phyloP scores from a whole-genome alignment of 2,329 filamentous ascomycete species.

The Chaetomiaceae sp. region DNA sequence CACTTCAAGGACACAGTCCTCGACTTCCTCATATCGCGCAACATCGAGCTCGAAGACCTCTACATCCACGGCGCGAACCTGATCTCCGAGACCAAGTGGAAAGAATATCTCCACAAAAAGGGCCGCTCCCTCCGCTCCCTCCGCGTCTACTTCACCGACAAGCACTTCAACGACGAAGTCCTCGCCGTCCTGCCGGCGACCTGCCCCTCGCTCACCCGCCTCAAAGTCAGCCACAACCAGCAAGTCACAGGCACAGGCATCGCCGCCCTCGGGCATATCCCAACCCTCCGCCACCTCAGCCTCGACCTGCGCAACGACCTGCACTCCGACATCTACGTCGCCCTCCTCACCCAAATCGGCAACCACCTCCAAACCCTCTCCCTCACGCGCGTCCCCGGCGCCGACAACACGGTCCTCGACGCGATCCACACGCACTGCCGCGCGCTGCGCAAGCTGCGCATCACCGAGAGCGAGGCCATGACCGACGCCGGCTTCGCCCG shows the following conservation, averaged over 20 bases:
- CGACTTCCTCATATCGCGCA: conserved; percentile 71
- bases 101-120: conserved; percentile 59
- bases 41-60: conserved; percentile 63
- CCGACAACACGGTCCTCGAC: conserved; percentile 65
- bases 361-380: conserved; percentile 69
- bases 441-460: conserved; percentile 68
- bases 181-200: conserved; percentile 56
- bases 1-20: conserved; percentile 85
- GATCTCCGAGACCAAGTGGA: conserved; percentile 71
- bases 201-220: conserved; percentile 64
- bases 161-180: conserved; percentile 69
- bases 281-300: conserved; percentile 67
- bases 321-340: conserved; percentile 51
- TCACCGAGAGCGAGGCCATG: conserved; percentile 70
- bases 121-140: conserved; percentile 62
- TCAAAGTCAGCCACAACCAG: conserved; percentile 81
- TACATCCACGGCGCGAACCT: conserved; percentile 83
- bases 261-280: conserved; percentile 56
- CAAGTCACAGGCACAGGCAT: conserved; percentile 64
- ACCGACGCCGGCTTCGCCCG: conserved; percentile 68
- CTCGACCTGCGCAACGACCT: conserved; percentile 60
- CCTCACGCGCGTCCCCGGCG: conserved; percentile 60
- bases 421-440: conserved; percentile 66
- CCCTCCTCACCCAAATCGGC: conserved; percentile 60
- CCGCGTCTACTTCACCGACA: conserved; percentile 80